Evolutionary conservation across 2,329 filamentous ascomycete genomes (phyloP).

Genomic region (Massarina eburnea): DNA sequence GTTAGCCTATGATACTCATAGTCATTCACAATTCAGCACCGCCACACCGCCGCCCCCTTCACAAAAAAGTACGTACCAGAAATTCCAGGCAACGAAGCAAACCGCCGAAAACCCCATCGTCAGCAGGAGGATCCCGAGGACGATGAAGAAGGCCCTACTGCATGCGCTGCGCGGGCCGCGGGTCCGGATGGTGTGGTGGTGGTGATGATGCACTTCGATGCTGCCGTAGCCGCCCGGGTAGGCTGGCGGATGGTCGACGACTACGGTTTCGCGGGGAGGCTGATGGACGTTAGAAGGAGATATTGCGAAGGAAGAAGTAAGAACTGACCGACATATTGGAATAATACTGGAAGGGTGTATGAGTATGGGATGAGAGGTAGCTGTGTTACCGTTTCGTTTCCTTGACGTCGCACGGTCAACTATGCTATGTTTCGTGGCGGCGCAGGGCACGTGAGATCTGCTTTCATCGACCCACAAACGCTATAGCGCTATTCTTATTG

Average conservation of each 20-base stretch:
- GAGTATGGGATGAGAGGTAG: too few relatives aligned
- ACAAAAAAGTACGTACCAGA: conserved; percentile 2
- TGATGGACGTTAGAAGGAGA: not conserved
- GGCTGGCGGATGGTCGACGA: conserved; percentile 15
- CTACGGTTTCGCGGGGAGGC: conserved; percentile 11
- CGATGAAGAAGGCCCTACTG: conserved; percentile 15
- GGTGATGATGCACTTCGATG: conserved; percentile 25
- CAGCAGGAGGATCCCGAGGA: conserved; percentile 15
- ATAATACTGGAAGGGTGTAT: not conserved
- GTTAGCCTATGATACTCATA: not conserved
- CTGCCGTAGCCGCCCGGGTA: conserved; percentile 24
- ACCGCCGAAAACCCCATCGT: conserved; percentile 16
- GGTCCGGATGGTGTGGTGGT: conserved; percentile 12
- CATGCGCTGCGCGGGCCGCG: conserved; percentile 11
- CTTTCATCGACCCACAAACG: too few relatives aligned
- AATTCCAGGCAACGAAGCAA: conserved; percentile 26
- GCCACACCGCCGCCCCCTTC: too few relatives aligned
- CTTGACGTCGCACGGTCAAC: too few relatives aligned
- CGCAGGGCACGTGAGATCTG: too few relatives aligned
- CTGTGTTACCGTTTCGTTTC: too few relatives aligned
- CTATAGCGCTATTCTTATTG: too few relatives aligned
- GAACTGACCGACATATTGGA: not conserved
- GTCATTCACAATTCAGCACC: not conserved
- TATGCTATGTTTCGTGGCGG: too few relatives aligned
- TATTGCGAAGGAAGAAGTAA: not conserved